Evolutionary conservation across 768 basidiomycete genomes (phyloP), one percentile per base, ranked within the genome.

Genomic region (Tephrocybe rancida): DNA sequence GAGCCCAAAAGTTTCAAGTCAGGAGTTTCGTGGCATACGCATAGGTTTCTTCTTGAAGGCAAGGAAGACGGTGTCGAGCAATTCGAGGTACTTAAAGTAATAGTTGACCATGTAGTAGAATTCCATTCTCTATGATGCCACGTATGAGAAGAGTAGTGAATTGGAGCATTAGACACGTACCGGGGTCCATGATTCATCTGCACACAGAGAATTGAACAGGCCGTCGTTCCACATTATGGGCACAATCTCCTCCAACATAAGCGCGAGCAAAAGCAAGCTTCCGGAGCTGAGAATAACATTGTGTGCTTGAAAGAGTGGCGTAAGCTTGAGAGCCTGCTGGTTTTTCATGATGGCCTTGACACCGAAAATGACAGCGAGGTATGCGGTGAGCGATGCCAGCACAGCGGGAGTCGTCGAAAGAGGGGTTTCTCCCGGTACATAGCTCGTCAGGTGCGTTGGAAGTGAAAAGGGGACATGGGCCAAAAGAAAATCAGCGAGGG

Each of bases 61-160:
- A 60, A 99, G 85, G 82, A 98, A 99, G 60, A 98, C 83, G 13
- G 97, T 99, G 77, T 98, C 97, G 58, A 96, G 70, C 54, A 98
- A 84, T 74, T 99, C 97, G 59, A 97, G 75, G 71, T 98, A 98
- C 70, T 98, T 98, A 84, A 97, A 92, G 74, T 88, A 95, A 76
- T 98, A 99, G 78, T 99, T 99, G 79, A 98, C 80, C 80, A 98
- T 94, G 78, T 99, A 98, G 78, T 92, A 98, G 66, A 95, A 88
- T 75, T 98, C 90, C 70, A 98, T 79, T 68, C 82, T 84, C 95
- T 97, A n/a, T 13, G n/a, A 22, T 19, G 64, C 8, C 22, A 22
- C 13, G 30, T 25, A 29, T 58, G 41, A 48, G 25, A 26, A 42
- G 52, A 27, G 46, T 42, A 44, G 34, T 16, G 50, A 56, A 27